These are phyloP conservation scores for Phytophthora meadii DNA, from an alignment of 352 stramenopile genomes.

Conservation along the genomic window DNA sequence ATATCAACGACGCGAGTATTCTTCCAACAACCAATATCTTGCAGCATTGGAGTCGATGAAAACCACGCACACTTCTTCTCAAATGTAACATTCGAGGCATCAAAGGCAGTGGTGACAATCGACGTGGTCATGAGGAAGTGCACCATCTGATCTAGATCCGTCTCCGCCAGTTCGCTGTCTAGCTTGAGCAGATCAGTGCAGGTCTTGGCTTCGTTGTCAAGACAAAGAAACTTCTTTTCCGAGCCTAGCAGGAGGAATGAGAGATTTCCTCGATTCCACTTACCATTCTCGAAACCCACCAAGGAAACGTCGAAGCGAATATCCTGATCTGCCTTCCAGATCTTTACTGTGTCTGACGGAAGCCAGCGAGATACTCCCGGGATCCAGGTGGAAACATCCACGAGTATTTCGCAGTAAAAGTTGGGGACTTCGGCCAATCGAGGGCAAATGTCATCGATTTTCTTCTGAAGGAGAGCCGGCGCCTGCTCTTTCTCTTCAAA, in stretches of 20 bases:
- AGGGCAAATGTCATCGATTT: constrained; percentile 55
- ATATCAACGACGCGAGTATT: constrained; percentile 59
- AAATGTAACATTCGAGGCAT: constrained; percentile 49
- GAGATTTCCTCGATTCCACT: constrained; percentile 69
- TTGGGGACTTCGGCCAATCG: constrained; percentile 56
- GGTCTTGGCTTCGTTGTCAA: constrained; percentile 57
- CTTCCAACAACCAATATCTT: constrained; percentile 66
- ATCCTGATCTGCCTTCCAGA: constrained; percentile 71
- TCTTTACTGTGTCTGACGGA: constrained; percentile 76
- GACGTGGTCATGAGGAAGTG: constrained; percentile 69
- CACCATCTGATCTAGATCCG: constrained; percentile 60
- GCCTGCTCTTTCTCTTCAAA: constrained; percentile 68
- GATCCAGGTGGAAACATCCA: constrained; percentile 79
- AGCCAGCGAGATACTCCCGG: constrained; percentile 73
- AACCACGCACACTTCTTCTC: constrained; percentile 62
- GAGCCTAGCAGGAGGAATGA: constrained; percentile 67
- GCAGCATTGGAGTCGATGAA: constrained; percentile 38
- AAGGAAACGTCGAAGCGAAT: constrained; percentile 75
- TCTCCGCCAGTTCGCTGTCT: constrained; percentile 31
- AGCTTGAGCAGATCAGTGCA: constrained; percentile 56
- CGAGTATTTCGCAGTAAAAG: constrained; percentile 71
- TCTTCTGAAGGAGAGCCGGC: constrained; percentile 54
- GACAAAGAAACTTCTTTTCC: constrained; percentile 51
- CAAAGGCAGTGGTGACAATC: constrained; percentile 61
- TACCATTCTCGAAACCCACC: constrained; percentile 66